Conservation (phyloP, 2,329 filamentous ascomycete genomes). For the Trichophyton mentagrophytes region DNA sequence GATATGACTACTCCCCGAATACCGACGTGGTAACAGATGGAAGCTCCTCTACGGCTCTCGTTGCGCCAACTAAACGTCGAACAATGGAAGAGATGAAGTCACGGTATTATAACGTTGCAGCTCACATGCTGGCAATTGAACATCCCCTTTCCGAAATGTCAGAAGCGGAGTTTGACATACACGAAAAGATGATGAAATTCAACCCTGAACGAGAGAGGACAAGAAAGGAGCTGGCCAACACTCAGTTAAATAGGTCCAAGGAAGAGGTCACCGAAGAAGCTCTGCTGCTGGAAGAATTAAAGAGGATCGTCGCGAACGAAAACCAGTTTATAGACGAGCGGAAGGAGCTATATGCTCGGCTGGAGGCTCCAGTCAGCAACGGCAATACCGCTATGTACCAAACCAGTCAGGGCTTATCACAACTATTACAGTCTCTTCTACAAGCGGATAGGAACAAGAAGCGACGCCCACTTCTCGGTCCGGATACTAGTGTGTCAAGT, state of each 20-base stretch:
- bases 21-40: conserved; percentile 19
- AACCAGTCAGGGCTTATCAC: conserved; percentile 64
- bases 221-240: conserved; percentile 73
- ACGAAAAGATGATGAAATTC: conserved; percentile 78
- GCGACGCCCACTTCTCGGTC: conserved; percentile 56
- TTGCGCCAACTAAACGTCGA: conserved; percentile 41
- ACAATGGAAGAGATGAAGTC: conserved; percentile 84
- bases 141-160: conserved; percentile 81
- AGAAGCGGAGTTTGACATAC: conserved; percentile 63
- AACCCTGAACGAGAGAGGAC: conserved; percentile 64
- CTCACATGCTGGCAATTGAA: conserved; percentile 66
- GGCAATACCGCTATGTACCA: conserved; percentile 64
- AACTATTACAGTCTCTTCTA: conserved; percentile 70
- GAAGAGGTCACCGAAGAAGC: conserved; percentile 91
- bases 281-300: conserved; percentile 74
- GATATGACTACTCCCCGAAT: conserved; percentile 56
- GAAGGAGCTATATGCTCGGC: conserved; percentile 69
- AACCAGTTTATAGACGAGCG: conserved; percentile 80
- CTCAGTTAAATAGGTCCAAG: conserved; percentile 62
- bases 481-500: conserved; percentile 39
- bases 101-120: conserved; percentile 77
- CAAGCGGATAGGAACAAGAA: conserved; percentile 81
- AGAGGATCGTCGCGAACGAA: conserved; percentile 77
- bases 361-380: conserved; percentile 66
- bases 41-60: conserved; percentile 37